Percentiles rank a stretch among this genome's conserved stretches.
phyloP scores from a whole-genome alignment of 1,284 basidiomycete genomes.

The Ceratorhiza oryzae-sativae region DNA sequence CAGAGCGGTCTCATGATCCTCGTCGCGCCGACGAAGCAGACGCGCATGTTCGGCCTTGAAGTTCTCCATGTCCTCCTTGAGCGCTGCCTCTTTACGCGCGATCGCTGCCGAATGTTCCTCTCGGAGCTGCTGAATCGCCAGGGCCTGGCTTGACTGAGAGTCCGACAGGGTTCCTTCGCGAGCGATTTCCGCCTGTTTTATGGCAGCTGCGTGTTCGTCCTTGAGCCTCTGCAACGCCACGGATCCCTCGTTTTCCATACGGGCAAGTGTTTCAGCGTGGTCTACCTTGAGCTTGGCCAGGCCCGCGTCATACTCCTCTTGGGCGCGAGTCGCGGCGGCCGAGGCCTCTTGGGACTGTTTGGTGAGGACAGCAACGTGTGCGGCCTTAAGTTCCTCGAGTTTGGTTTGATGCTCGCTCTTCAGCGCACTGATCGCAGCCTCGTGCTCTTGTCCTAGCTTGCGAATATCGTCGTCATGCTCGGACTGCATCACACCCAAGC shows the following conservation, averaged over 20 bases:
- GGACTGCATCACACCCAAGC: constrained; percentile 38
- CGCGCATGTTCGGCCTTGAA: constrained; percentile 43
- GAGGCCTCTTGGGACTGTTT: constrained; percentile 1
- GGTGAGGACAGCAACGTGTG: constrained; percentile 22
- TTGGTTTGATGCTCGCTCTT: constrained; percentile 41
- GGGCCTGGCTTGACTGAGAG: constrained; percentile 56
- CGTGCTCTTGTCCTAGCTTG: constrained; percentile 41
- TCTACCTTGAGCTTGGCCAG: constrained; percentile 50
- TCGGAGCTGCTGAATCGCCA: constrained; percentile 43
- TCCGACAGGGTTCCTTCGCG: constrained; percentile 74
- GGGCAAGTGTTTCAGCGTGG: constrained; percentile 32
- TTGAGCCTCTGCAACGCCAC: constrained; percentile 36
- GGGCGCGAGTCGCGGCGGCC: constrained; percentile 17
- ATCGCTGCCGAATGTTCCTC: constrained; percentile 45
- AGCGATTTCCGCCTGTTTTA: constrained; percentile 75
- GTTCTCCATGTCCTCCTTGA: constrained; percentile 42
- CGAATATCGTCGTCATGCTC: constrained; percentile 31
- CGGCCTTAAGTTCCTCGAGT: constrained; percentile 5
- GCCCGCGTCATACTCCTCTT: constrained; percentile 62
- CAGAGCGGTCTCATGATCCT: constrained; percentile 62
- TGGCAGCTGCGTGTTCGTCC: constrained; percentile 41
- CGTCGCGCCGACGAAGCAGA: constrained; percentile 37
- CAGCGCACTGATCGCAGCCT: constrained; percentile 39
- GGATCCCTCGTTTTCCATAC: constrained; percentile 42
- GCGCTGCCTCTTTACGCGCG: constrained; percentile 42